Evolutionary conservation across 768 basidiomycete genomes (phyloP), one percentile per base, ranked within the genome.

Genomic region (Scleroderma bovista): DNA sequence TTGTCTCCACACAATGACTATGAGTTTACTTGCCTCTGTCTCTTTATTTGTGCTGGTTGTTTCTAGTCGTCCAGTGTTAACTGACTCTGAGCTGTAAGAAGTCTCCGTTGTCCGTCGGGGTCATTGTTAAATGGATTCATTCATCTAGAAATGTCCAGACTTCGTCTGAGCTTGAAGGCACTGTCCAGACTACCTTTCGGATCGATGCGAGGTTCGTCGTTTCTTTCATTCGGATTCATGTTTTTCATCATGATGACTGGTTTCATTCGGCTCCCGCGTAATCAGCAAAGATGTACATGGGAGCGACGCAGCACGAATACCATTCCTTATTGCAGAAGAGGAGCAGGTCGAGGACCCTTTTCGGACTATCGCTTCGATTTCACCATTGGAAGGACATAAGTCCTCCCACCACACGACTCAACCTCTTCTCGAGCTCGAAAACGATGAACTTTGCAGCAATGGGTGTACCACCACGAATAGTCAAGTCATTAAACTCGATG

Each of bases 41-140:
- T 66, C 68, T 44, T 62, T 76, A 29, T 62, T 73, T 50, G 72
- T 67, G 66, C 69, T 76, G 64, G 70, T 72, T 64, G 74, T 74
- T 55, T 64, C 69, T 48, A 60, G 72, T 60, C 72, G 63, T 53
- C 74, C 74, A 23, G 56, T 75, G 49, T 50, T 59, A 16, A 57
- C 64, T 12, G 51, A 56, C 44, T 51, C 63, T 31, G 54, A 60
- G 24, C 46, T 61, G 70, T 69, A 54, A 56, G 69, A 66, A 48
- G 24, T 20, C 13, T 54, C 49, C 23, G 46, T 48, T 40, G 9
- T 46, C 44, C 42, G 46, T 48, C n/a, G 42, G 38, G 32, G 17
- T 55, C 49, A 50, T 53, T 46, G 52, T 53, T 54, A 37, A 46
- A 57, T 49, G 9, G 50, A 47, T 44, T 46, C 54, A 51, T 51